Base-by-base conservation (phyloP, 345 rosid genomes). In the Acer negundo region DNA sequence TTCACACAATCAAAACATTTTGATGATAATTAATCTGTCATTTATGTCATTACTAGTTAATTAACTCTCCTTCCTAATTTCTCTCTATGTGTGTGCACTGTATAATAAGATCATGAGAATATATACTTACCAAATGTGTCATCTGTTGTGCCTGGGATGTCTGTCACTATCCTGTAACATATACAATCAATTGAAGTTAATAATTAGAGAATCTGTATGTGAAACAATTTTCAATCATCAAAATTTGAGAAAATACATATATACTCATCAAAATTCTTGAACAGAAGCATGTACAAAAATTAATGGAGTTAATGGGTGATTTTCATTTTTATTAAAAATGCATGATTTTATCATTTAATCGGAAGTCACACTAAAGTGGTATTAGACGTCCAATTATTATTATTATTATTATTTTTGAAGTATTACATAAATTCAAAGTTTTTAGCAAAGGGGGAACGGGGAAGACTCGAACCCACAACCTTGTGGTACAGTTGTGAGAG, bases 121-220 rank as follows among this genome's bases (percentile, higher is more conserved):
- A 35, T 35, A 35, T 35, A 72, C 87, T 84, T 92, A 91, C 99
- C 99, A 75, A 95, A 95, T 62, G 98, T 80, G 38, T 83, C 97
- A 80, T 95, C 97, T 47, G 99, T 95, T 63, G 98, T 93, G 73
- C 99, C 99, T 4, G 99, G 99, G 75, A 95, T 95, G 85, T 95
- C 98, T 7, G 98, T 93, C 75, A 95, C 98, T 23, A 93, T 80
- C 98, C 99, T 93, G 89, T 19, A 70, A 75, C 31, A 69, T 72
- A 47, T 56, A 56, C 10, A 42, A 46, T 80, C 79, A 89, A 80
- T 70, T 56, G 78, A 67, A 68, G 55, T 42, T 56, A 11, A 73
- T 23, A 55, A 13, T 51, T 26, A 24, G 9, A 31, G 8, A 0
- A 4, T 10, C 8, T 62, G 26, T 46, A 24, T 9, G 42, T 46